phyloP scores from a whole-genome alignment of 352 stramenopile genomes.

The Phytophthora agathidicida region DNA sequence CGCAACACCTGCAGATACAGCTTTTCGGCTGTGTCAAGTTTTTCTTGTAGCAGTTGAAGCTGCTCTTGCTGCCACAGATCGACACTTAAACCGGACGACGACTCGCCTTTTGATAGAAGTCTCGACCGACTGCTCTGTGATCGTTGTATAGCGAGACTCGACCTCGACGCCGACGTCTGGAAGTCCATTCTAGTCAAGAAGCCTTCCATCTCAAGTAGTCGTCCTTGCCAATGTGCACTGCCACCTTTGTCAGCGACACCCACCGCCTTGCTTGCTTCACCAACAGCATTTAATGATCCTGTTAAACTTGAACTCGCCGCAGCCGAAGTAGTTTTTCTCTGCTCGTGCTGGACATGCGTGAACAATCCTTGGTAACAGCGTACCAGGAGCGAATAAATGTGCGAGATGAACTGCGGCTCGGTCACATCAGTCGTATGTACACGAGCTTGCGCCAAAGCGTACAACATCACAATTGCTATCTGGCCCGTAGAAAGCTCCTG shows the following conservation, averaged over 20 bases:
- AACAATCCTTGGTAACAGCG: conserved; percentile 73
- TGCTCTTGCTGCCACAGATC: conserved; percentile 45
- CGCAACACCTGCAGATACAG: conserved; percentile 72
- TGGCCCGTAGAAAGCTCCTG: conserved; percentile 53
- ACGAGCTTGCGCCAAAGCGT: conserved; percentile 48
- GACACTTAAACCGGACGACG: conserved; percentile 20
- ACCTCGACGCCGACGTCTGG: not conserved
- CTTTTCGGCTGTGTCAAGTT: conserved; percentile 75
- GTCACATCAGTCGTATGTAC: conserved; percentile 46
- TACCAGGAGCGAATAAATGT: conserved; percentile 57
- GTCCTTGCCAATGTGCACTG: conserved; percentile 43
- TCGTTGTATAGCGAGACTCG: not conserved
- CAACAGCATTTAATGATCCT: not conserved
- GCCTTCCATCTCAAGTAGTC: conserved; percentile 55
- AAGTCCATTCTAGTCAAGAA: conserved; percentile 49
- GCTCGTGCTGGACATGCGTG: conserved; percentile 23
- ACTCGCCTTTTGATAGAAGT: conserved; percentile 28
- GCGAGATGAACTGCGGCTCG: conserved; percentile 53
- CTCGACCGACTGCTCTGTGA: conserved; percentile 30
- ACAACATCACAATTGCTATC: conserved; percentile 56
- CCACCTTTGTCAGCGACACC: not conserved
- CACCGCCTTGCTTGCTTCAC: not conserved
- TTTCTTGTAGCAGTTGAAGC: conserved; percentile 54
- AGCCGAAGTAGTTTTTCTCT: not conserved
- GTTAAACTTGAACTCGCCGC: not conserved